Base-by-base conservation (phyloP, 108 stramenopile genomes). In the Skeletonema grethae region DNA sequence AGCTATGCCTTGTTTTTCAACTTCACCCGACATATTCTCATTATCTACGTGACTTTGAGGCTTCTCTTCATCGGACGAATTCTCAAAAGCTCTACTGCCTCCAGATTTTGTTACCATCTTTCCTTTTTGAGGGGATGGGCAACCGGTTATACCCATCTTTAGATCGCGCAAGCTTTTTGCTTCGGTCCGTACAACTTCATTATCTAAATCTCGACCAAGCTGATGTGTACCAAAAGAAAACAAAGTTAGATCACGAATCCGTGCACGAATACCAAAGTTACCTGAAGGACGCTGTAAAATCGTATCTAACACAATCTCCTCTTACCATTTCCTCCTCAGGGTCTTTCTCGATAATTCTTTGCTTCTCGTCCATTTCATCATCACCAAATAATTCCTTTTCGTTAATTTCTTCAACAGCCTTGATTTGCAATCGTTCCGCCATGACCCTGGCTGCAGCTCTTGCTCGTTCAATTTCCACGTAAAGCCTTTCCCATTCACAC, bases 401-500 rank as follows among this genome's bases (percentile, higher is more conserved):
- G 16, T 22, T 53, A 9, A 53, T 53, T 9, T 53, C 22, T n/a
- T 53, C 50, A 6, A 24, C 15, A 53, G 50, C 16, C 18, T 48
- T 53, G 18, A 63, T 63, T 46, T 67, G 32, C 57, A 77, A 61
- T 15, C 57, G 63, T 48, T 73, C 57, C n/a, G 50, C 62, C 32
- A 80, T 48, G 7, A 41, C 43, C 10, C 53, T 43, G 30, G 61
- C 63, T 13, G 66, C 70, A 6, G 59, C 67, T 57, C 79, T 48
- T 22, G 67, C 71, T 25, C 71, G 31, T 58, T 80, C 79, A 13
- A 80, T 72, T 29, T 80, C 79, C 3, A 65, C 67, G 57, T 80
- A 63, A 0, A 80, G 31, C 31, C 67, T 35, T 45, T 80, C 72
- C 79, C 79, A 80, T 73, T 80, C 79, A 32, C 79, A 80, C 57